Evolutionary conservation across 2,329 filamentous ascomycete species (phyloP).

Genomic region (Chrysoporthe cubensis): DNA sequence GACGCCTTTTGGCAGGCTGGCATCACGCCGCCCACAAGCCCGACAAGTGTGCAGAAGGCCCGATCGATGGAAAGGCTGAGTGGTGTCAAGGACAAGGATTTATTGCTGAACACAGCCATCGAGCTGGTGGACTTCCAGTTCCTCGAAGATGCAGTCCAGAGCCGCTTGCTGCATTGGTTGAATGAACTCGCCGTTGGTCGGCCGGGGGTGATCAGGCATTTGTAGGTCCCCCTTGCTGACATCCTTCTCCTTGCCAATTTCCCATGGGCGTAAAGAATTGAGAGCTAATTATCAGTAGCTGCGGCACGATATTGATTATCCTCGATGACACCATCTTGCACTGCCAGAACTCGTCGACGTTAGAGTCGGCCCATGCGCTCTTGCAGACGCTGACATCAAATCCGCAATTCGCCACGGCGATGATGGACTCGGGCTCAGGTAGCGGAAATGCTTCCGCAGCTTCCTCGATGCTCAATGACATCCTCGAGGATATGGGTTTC

Average conservation of each 20-base stretch:
- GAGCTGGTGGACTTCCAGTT: constrained; percentile 69
- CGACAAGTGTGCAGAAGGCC: constrained; percentile 43
- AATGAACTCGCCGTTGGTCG: constrained; percentile 58
- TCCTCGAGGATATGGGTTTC: constrained; percentile 65
- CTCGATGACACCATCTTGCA: constrained; percentile 66
- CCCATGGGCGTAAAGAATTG: neutral
- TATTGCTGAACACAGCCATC: constrained; percentile 66
- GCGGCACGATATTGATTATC: constrained; percentile 58
- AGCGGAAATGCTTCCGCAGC: constrained; percentile 3
- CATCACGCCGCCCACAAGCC: constrained; percentile 49
- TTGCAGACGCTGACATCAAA: constrained; percentile 62
- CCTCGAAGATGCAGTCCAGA: constrained; percentile 65
- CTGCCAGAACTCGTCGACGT: constrained; percentile 62
- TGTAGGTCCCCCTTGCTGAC: constrained; percentile 51
- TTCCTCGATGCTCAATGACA: constrained; percentile 48
- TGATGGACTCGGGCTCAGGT: constrained; percentile 48
- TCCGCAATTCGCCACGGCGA: constrained; percentile 51
- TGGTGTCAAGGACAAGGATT: constrained; percentile 60
- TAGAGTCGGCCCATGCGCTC: constrained; percentile 64
- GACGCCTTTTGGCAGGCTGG: constrained; percentile 66
- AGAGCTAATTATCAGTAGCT: constrained; percentile 42
- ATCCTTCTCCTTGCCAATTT: neutral
- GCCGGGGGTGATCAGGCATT: constrained; percentile 59
- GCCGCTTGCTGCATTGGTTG: constrained; percentile 62
- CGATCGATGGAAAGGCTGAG: constrained; percentile 49